Base-by-base conservation (phyloP, 176 grass and related monocot genomes). In the Ananas comosus region DNA sequence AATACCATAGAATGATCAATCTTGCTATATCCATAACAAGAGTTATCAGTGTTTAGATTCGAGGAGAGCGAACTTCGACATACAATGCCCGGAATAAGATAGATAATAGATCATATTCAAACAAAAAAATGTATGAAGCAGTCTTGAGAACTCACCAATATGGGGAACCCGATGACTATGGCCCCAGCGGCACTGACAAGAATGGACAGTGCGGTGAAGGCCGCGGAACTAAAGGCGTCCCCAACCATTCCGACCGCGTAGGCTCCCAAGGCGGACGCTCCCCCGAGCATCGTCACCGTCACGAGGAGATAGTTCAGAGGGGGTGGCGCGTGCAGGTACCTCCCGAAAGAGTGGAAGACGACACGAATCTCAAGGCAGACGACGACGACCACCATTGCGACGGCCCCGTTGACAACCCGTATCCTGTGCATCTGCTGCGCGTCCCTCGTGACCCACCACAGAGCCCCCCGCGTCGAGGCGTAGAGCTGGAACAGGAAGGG, bases 231-330 rank as follows among this genome's bases (percentile, higher is more conserved):
- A 63, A 68, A 68, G 49, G 87, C 84, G 83, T 99, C 89, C 19
- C 80, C 87, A 51, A 99, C 84, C 77, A 93, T 92, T 63, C 89
- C 94, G 1, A 88, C 84, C 73, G 85, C 90, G 83, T 93, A 88
- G 3, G 82, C 87, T 42, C 89, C 94, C 11, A 86, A 56, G 10
- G 83, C 82, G 57, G 86, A 78, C 66, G 94, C 69, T 28, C 89
- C 87, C 63, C 94, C 94, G 47, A 99, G 89, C 86, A 99, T 88
- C 0, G 84, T 85, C 58, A 99, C 65, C 9, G 94, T 99, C 16
- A 99, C 94, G 64, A 99, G 94, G 49, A 99, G 80, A 70, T 99
- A 99, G 73, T 93, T 99, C 48, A 99, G 69, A 0, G 94, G 94
- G 1, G 89, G 89, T 56, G 94, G 87, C 16, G 67, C 84, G 83